Conservation (phyloP, 192 early-diverging fungal genomes). For the Podila verticillata region DNA sequence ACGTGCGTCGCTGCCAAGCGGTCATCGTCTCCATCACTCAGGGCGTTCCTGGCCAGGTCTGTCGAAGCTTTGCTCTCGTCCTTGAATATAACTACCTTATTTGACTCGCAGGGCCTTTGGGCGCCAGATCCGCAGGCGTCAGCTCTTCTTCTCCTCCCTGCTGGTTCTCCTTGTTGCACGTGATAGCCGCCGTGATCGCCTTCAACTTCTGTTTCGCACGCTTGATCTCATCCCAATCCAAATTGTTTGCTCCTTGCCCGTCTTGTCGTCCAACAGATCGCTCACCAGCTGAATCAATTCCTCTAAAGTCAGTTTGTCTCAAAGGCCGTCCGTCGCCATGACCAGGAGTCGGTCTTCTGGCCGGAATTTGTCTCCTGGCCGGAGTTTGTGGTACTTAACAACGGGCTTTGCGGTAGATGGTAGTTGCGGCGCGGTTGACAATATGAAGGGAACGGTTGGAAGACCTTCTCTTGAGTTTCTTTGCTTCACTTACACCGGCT, state of each 20-base stretch:
- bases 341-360: constrained; percentile 78
- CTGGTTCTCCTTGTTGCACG: constrained; percentile 36
- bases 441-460: constrained; percentile 46
- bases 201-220: constrained; percentile 10
- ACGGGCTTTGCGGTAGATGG: constrained; percentile 80
- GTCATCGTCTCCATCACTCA: constrained; percentile 68
- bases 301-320: constrained; percentile 76
- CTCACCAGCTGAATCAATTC: constrained; percentile 66
- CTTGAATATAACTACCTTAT: constrained; percentile 46
- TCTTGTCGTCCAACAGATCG: constrained; percentile 51
- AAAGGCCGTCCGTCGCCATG: constrained; percentile 86
- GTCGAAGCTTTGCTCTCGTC: constrained; percentile 71
- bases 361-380: too few species aligned
- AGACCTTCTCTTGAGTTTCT: constrained; percentile 44
- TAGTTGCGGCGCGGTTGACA: constrained; percentile 54
- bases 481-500: constrained; percentile 54
- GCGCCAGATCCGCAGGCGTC: constrained; percentile 37
- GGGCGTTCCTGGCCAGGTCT: constrained; percentile 73
- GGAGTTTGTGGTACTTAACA: constrained; percentile 69
- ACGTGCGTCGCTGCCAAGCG: constrained; percentile 69
- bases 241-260: constrained; percentile 21
- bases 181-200: constrained; percentile 12
- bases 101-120: constrained; percentile 37
- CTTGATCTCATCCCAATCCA: constrained; percentile 24
- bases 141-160: constrained; percentile 25